A percentile compares a stretch with the other conserved stretches of the same genome.
phyloP scores from a whole-genome alignment of 257 asterid species.

The Nicotiana tomentosiformis region DNA sequence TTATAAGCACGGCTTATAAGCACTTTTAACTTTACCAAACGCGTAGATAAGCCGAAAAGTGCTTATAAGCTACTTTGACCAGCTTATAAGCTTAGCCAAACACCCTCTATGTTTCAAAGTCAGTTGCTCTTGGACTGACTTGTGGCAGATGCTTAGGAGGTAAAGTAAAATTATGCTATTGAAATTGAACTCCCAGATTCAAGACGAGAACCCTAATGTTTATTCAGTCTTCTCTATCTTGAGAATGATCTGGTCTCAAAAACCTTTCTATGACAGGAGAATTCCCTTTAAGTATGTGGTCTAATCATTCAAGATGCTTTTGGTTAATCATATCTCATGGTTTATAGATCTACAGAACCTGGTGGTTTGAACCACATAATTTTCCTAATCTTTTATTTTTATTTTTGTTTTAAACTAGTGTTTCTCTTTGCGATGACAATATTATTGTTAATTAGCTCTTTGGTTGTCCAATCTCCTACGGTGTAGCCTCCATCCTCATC shows the following conservation, averaged over 20 bases:
- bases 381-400: background rate
- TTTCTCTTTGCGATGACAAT: background rate
- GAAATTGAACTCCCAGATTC: background rate
- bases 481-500: background rate
- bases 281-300: background rate
- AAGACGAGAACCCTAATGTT: background rate
- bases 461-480: background rate
- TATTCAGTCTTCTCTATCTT: background rate
- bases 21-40: no score
- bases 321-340: background rate
- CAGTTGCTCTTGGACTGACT: background rate
- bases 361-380: background rate
- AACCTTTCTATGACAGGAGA: background rate
- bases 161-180: background rate
- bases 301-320: slow-evolving; percentile 1
- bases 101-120: background rate
- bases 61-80: no score
- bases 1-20: no score
- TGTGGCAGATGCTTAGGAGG: background rate
- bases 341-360: background rate
- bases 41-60: no score
- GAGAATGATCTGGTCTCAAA: background rate
- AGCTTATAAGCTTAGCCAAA: no score
- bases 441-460: background rate
- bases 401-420: background rate